These are phyloP conservation scores for Globisporangium carolinianum DNA, from an alignment of 352 stramenopile genomes.

Conservation along the genomic window DNA sequence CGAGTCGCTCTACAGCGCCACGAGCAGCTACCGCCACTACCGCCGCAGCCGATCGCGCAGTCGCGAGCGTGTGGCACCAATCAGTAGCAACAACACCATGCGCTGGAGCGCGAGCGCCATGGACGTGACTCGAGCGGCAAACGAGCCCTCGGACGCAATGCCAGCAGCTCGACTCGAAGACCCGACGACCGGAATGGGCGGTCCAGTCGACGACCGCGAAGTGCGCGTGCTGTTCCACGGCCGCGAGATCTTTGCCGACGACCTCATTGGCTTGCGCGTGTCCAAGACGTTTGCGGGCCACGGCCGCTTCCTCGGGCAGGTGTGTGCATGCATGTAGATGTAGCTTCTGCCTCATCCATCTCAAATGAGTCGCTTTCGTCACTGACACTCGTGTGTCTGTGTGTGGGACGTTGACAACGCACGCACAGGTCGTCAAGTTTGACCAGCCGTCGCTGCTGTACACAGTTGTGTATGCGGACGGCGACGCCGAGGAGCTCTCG, in stretches of 20 bases:
- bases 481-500: constrained; percentile 70
- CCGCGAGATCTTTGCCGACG: constrained; percentile 61
- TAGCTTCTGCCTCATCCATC: too few species aligned
- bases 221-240: constrained; percentile 69
- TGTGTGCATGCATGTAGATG: not conserved
- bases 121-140: not conserved
- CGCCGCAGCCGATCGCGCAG: constrained; percentile 23
- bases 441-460: constrained; percentile 59
- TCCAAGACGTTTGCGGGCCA: constrained; percentile 77
- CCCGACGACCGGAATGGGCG: constrained; percentile 10
- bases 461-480: constrained; percentile 81
- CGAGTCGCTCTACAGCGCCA: constrained; percentile 1
- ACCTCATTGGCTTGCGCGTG: constrained; percentile 75
- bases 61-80: constrained; percentile 21
- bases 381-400: too few species aligned
- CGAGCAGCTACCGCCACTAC: constrained; percentile 1
- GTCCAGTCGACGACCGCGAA: constrained; percentile 32
- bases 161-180: constrained; percentile 12
- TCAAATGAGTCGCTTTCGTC: too few species aligned
- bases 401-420: too few species aligned
- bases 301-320: constrained; percentile 78
- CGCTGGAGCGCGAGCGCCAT: not conserved
- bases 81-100: constrained; percentile 18
- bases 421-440: constrained; percentile 64
- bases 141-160: not conserved